Conservation (phyloP, 2,329 filamentous ascomycete genomes). For the Aureobasidium sp. region DNA sequence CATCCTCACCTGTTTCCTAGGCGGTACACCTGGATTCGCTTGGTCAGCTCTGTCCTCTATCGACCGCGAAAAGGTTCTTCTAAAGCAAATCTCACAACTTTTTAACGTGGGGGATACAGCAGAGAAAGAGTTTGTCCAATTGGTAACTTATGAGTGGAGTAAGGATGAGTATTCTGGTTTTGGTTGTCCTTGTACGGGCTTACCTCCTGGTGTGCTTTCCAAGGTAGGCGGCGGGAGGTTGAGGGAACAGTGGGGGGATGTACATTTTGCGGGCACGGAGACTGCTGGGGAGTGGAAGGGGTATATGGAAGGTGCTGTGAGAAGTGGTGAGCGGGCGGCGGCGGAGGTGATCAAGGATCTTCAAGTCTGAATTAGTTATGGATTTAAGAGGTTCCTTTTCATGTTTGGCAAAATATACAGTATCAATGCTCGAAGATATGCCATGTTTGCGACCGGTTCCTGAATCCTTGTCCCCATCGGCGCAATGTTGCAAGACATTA, state of each 20-base stretch:
- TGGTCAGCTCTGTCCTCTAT: slow-evolving; percentile 6
- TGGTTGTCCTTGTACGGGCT: neutral
- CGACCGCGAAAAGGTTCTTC: neutral
- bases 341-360: slow-evolving; percentile 31
- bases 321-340: slow-evolving; percentile 41
- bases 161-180: slow-evolving; percentile 15
- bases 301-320: slow-evolving; percentile 51
- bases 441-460: too few relatives aligned
- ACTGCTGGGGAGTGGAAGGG: slow-evolving; percentile 46
- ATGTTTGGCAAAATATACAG: too few relatives aligned
- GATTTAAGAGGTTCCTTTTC: too few relatives aligned
- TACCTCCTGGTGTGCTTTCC: neutral
- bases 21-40: neutral
- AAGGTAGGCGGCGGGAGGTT: slow-evolving; percentile 16
- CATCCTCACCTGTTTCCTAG: slow-evolving; percentile 1
- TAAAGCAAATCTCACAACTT: neutral
- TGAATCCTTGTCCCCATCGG: too few relatives aligned
- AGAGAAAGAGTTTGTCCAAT: slow-evolving; percentile 6
- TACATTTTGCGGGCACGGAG: slow-evolving; percentile 50
- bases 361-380: too few relatives aligned
- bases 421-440: too few relatives aligned
- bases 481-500: too few relatives aligned
- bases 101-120: neutral
- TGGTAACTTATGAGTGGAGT: slow-evolving; percentile 20
- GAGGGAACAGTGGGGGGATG: slow-evolving; percentile 21